Evolutionary conservation across 495 filamentous ascomycete genomes (phyloP).

Genomic region (Daldinia loculata): DNA sequence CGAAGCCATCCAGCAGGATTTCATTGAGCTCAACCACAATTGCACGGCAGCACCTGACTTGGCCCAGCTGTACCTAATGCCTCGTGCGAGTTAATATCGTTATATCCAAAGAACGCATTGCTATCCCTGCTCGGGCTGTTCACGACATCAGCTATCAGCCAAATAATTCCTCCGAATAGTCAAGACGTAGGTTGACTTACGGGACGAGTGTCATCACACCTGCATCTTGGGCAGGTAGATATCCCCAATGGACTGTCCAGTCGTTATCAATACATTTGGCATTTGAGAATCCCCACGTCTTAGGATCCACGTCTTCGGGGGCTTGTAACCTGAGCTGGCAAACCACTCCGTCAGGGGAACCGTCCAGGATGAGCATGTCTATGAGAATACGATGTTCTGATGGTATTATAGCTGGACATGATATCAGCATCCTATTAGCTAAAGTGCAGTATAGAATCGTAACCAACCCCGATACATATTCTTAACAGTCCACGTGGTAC

Average conservation of each 20-base stretch:
- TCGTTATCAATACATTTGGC: slow-evolving; percentile 4
- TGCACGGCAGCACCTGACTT: slow-evolving; percentile 3
- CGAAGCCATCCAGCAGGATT: too few relatives aligned
- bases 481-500: not conserved
- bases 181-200: not conserved
- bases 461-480: slow-evolving; percentile 7
- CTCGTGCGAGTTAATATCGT: slow-evolving; percentile 2
- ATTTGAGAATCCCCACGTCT: slow-evolving; percentile 11
- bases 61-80: not conserved
- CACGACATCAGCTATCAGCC: not conserved
- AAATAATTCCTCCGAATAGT: not conserved
- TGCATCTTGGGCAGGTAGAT: not conserved
- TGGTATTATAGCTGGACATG: not conserved
- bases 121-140: slow-evolving; percentile 1
- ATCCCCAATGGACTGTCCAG: slow-evolving; percentile 7
- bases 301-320: not conserved
- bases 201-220: slow-evolving; percentile 1
- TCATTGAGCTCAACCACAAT: not conserved
- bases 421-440: not conserved
- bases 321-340: slow-evolving; percentile 1
- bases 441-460: not conserved
- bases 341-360: not conserved
- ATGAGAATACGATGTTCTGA: not conserved
- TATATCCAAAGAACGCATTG: slow-evolving; percentile 12
- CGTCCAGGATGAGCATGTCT: slow-evolving; percentile 7